Evolutionary conservation across 805 yeast species (phyloP).

Genomic region (Sugiyamaella boreocaroliniensis): DNA sequence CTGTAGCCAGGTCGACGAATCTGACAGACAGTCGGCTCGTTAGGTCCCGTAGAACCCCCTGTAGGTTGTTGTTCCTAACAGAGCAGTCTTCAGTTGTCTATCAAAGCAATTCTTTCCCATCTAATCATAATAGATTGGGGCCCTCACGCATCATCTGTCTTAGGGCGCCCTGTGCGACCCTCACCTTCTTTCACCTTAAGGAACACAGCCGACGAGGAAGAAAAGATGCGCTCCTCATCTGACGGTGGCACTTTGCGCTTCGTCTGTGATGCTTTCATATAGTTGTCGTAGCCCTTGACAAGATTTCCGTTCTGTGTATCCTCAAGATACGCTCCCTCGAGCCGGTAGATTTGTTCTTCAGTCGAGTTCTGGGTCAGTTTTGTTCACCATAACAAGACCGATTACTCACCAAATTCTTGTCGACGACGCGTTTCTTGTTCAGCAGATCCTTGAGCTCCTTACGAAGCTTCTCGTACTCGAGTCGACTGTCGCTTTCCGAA

Average conservation of each 20-base stretch:
- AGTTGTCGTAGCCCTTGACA: conserved; percentile 85
- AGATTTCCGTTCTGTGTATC: conserved; percentile 72
- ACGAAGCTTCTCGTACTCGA: conserved; percentile 61
- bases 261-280: conserved; percentile 47
- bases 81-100: neutral
- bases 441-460: conserved; percentile 60
- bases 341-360: conserved; percentile 73
- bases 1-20: too few species aligned
- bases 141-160: neutral
- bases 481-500: conserved; percentile 10
- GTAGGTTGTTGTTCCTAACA: neutral
- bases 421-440: conserved; percentile 55
- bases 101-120: too few species aligned
- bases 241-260: conserved; percentile 42
- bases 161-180: neutral
- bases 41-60: neutral
- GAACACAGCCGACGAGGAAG: conserved; percentile 64
- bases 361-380: conserved; percentile 42
- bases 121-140: neutral
- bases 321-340: conserved; percentile 70
- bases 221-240: conserved; percentile 76
- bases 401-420: conserved; percentile 36
- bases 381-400: neutral
- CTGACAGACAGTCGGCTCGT: neutral
- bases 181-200: conserved; percentile 35